Conservation (phyloP, 805 yeast genomes). For the Vanderwaltozyma tropicalis region DNA sequence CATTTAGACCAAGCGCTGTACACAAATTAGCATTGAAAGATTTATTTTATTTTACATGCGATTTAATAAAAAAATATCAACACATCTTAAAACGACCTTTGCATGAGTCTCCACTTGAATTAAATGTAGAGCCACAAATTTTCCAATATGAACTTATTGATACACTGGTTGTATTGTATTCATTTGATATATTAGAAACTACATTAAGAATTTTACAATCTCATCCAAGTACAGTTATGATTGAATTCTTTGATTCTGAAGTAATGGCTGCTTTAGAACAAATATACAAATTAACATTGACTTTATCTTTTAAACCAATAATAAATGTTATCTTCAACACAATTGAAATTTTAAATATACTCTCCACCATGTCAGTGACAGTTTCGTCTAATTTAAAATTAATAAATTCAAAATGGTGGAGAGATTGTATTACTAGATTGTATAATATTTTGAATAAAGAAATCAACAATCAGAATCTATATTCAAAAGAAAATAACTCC, state of each 20-base stretch:
- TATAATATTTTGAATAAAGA: conserved; percentile 16
- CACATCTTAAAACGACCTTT: conserved; percentile 19
- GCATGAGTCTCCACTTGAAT: conserved; percentile 12
- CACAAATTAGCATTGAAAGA: conserved; percentile 29
- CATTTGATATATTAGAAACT: conserved; percentile 48
- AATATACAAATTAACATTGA: conserved; percentile 32
- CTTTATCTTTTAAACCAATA: conserved; percentile 40
- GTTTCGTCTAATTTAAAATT: neutral
- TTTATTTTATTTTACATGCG: conserved; percentile 21
- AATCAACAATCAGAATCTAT: conserved; percentile 7
- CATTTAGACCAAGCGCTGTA: conserved; percentile 56
- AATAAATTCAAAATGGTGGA: conserved; percentile 19
- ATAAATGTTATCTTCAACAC: conserved; percentile 41
- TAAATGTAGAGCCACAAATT: conserved; percentile 26
- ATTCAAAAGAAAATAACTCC: conserved; percentile 3
- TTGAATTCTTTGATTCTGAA: conserved; percentile 14
- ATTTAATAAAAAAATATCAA: conserved; percentile 18
- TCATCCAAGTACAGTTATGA: conserved; percentile 6
- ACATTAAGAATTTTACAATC: conserved; percentile 25
- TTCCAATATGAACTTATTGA: conserved; percentile 41
- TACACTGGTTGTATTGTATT: conserved; percentile 38
- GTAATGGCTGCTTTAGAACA: conserved; percentile 22
- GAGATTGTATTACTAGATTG: conserved; percentile 15
- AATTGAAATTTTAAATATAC: conserved; percentile 42
- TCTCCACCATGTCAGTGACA: conserved; percentile 25